Evolutionary conservation across 805 yeast species (phyloP), one percentile per base, ranked within the genome.

Genomic region (Yarrowia alimentaria): DNA sequence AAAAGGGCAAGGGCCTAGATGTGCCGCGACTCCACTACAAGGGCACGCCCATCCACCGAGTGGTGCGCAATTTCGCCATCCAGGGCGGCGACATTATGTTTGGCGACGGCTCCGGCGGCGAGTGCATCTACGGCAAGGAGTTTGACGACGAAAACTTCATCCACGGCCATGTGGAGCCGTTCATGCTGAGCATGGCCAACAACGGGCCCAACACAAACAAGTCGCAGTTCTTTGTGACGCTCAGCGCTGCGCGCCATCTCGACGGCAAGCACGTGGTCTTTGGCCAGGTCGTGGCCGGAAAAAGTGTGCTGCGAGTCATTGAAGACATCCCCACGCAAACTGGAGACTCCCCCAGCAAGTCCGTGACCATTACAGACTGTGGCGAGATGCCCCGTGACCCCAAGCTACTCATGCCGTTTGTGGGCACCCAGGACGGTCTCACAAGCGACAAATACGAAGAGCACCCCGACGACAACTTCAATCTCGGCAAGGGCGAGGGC

Each of bases 221-320:
- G 17, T 87, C 96, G 33, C 97, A 89, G 70, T 90, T 90, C 66
- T 90, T 90, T 76, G 84, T 93, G 71, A 89, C 96, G 61, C 90
- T 97, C 19, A 96, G 84, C 19, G 76, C 78, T 25, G 86, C 96
- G 52, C 73, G 83, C 37, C 94, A 99, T 98, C 78, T 93, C 64
- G 88, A 93, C 64, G 93, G 93, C 57, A 80, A 74, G 60, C 99
- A 93, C 68, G 99, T 93, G 64, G 99, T 91, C 30, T 93, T 93
- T 63, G 99, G 99, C 58, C 86, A 87, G 71, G 96, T 93, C 52
- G 53, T 88, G 29, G 73, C 69, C 30, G 98, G 98, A 37, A 75
- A 80, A 72, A 95, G 90, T 57, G 79, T 88, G 47, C 85, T 91
- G 51, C 69, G 75, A 58, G 74, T 77, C 67, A 80, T 93, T 63